Percentiles rank a stretch among this genome's conserved stretches.
phyloP scores from a whole-genome alignment of 345 rosid species.

The Raphanus raphanistrum region DNA sequence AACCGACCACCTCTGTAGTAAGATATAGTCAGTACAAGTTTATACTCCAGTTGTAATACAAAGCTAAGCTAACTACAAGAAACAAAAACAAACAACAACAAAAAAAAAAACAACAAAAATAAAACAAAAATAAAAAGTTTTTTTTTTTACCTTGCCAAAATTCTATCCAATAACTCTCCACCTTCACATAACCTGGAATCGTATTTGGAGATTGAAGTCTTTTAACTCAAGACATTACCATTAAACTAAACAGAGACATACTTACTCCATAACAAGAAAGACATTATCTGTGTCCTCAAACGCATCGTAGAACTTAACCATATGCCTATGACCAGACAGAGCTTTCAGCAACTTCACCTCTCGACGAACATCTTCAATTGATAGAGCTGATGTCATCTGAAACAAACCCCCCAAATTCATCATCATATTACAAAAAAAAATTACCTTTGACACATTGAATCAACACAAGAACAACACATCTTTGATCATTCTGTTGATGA shows the following conservation, averaged over 20 bases:
- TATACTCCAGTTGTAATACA: not conserved
- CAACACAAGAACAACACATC: not conserved
- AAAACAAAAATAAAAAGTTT: too few species aligned
- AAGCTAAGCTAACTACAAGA: not conserved
- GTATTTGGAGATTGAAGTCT: not conserved
- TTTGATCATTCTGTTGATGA: not conserved
- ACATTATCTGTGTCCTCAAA: constrained; percentile 77
- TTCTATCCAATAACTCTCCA: constrained; percentile 90
- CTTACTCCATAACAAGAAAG: constrained; percentile 94
- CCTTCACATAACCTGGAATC: constrained; percentile 89
- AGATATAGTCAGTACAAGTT: constrained; percentile 11
- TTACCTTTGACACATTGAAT: not conserved
- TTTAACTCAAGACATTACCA: constrained; percentile 4
- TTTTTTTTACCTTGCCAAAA: constrained; percentile 63
- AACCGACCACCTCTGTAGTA: constrained; percentile 89
- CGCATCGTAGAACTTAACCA: constrained; percentile 80
- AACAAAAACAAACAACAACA: not conserved
- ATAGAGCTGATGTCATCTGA: constrained; percentile 89
- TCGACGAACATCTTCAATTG: constrained; percentile 91
- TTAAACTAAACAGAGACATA: constrained; percentile 23
- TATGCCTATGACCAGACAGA: constrained; percentile 75
- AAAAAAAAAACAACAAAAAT: too few species aligned
- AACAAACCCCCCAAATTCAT: constrained; percentile 13
- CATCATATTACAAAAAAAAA: not conserved
- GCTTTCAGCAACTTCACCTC: constrained; percentile 90